These are phyloP conservation scores for Paraleonurus japonicus DNA, from an alignment of 257 asterid species.

Conservation along the genomic window DNA sequence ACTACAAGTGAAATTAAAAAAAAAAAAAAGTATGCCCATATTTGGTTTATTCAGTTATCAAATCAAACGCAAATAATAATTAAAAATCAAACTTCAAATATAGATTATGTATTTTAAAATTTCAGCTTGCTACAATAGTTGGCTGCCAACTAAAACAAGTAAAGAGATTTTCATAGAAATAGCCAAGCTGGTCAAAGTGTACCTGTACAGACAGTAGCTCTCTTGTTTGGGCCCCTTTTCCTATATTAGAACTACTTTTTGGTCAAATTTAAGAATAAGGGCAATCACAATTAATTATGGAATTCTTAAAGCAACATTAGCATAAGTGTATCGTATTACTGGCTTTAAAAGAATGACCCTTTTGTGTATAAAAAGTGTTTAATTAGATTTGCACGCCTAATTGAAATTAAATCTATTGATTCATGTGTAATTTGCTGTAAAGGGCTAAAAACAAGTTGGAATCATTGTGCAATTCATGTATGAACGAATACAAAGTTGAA, in stretches of 20 bases:
- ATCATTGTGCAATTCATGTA: background rate
- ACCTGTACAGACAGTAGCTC: no score
- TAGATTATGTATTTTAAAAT: background rate
- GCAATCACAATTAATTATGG: constrained; percentile 16
- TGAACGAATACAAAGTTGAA: background rate
- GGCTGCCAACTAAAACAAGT: constrained; percentile 21
- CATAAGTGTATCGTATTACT: constrained; percentile 21
- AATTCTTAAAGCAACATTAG: constrained; percentile 27
- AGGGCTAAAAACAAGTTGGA: background rate
- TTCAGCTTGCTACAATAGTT: constrained; percentile 7
- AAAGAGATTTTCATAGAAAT: constrained; percentile 1
- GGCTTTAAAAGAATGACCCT: background rate
- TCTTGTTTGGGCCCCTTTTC: constrained; percentile 25
- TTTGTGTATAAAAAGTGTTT: constrained; percentile 4
- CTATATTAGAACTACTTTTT: constrained; percentile 23
- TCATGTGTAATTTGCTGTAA: constrained; percentile 25
- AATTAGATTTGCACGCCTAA: constrained; percentile 28
- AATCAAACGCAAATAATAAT: background rate
- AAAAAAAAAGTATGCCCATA: no score
- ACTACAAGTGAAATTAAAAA: no score
- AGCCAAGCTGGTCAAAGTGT: constrained; percentile 21
- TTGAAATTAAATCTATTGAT: background rate
- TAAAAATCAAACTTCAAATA: background rate
- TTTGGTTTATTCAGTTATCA: no score
- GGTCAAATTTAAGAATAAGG: constrained; percentile 30